Evolutionary conservation across 495 filamentous ascomycete species (phyloP), one percentile per base, ranked within the genome.

Genomic region (Rhypophila decipiens): DNA sequence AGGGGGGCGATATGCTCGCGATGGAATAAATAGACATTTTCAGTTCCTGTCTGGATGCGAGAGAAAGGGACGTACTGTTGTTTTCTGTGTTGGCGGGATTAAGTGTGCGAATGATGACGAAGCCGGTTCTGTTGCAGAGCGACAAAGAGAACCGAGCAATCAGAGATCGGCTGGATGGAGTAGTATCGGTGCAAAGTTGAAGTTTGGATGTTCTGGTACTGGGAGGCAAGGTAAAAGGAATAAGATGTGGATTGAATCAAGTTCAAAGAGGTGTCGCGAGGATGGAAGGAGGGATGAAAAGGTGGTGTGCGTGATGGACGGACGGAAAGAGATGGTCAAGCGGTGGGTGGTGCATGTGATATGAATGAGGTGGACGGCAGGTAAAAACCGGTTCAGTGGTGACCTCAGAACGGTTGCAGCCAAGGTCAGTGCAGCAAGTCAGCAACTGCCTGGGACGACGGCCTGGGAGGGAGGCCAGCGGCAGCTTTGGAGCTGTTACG

Each of bases 331-430:
- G 37, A n/a, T 7, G 34, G 36, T 27, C 24, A 49, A 42, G 20
- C 20, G 27, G 40, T 10, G 43, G 50, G 55, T 57, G 57, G 40
- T 10, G 43, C 54, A 57, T 57, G 57, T 57, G 54, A 47, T 31
- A 34, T 27, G 50, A 33, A 20, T 13, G 34, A 12, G 24, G 27
- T 31, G 27, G 7, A 7, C 13, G 27, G 7, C 27, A 7, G 27
- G 27, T 31, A 13, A 47, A 42, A 31, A 47, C 37, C 37, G 29
- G 44, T 22, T 42, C 39, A 9, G 24, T 34, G 40, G 39, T 49
- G 40, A 41, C 34, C 40, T 44, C 51, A 45, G 40, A 36, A 41
- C 44, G 50, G 44, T 44, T 47, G 33, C 50, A 47, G 44, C 50
- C 36, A 41, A 42, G 37, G 37, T 21, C 37, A 12, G 18, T 39